Evolutionary conservation across 176 grass and related monocot genomes (phyloP).

Genomic region (Poa annua): DNA sequence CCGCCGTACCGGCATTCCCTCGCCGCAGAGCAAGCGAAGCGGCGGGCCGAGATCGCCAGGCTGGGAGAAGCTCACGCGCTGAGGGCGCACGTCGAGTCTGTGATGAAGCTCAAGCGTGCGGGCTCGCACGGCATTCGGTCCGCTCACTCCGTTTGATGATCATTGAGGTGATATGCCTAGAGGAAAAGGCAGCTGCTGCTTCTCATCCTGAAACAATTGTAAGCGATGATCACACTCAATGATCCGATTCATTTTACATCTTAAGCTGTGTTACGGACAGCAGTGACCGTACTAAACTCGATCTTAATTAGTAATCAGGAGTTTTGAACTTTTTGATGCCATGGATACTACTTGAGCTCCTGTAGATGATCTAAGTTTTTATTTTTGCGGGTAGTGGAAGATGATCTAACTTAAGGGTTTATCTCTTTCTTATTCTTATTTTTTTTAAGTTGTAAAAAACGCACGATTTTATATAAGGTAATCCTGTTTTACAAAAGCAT

Average conservation of each 20-base stretch:
- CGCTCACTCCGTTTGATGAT: slow-evolving; percentile 55
- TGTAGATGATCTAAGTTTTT: too few species aligned
- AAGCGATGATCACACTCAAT: background rate
- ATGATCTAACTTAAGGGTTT: too few species aligned
- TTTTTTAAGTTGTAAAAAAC: too few species aligned
- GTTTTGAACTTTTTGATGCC: too few species aligned
- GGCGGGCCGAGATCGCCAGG: slow-evolving; percentile 77
- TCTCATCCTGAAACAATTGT: background rate
- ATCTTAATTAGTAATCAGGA: too few species aligned
- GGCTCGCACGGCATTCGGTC: slow-evolving; percentile 36
- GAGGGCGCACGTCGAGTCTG: slow-evolving; percentile 59
- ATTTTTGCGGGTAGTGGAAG: too few species aligned
- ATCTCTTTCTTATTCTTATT: too few species aligned
- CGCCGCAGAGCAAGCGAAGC: slow-evolving; percentile 63
- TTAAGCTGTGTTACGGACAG: background rate
- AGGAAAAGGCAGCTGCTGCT: background rate
- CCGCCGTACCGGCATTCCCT: slow-evolving; percentile 27
- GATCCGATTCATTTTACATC: background rate
- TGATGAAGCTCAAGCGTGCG: slow-evolving; percentile 61
- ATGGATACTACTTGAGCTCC: too few species aligned
- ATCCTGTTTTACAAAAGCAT: too few species aligned
- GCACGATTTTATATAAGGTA: too few species aligned
- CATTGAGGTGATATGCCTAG: background rate
- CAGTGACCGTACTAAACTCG: background rate
- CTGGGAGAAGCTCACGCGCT: slow-evolving; percentile 52